Conservation (phyloP, 1,284 basidiomycete genomes). For the Phylloporus gajari region DNA sequence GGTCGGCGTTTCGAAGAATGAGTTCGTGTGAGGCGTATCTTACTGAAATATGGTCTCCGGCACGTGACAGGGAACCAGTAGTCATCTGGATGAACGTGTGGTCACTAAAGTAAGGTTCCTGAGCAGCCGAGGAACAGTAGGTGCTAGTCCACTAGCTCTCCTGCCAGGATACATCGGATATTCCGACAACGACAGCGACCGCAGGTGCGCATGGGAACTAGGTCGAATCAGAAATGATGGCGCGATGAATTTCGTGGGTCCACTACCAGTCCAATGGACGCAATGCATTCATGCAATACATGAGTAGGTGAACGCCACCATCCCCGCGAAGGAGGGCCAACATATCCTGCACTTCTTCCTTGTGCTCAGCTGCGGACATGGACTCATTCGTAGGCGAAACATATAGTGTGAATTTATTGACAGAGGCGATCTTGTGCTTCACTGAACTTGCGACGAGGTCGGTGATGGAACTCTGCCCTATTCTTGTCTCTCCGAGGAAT, state of each 20-base stretch:
- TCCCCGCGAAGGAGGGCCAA: constrained; percentile 25
- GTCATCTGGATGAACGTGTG: constrained; percentile 30
- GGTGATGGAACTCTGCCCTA: constrained; percentile 31
- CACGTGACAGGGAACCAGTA: constrained; percentile 6
- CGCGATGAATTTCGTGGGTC: constrained; percentile 22
- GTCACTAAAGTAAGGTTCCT: constrained; percentile 28
- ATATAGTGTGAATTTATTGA: constrained; percentile 22
- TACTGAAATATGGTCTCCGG: constrained; percentile 16
- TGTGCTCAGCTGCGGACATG: constrained; percentile 5
- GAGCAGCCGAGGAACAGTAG: constrained; percentile 11
- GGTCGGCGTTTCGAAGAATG: constrained; percentile 24
- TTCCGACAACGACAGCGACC: constrained; percentile 34
- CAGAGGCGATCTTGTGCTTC: constrained; percentile 5
- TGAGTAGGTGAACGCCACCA: constrained; percentile 32
- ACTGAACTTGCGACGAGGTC: constrained; percentile 26
- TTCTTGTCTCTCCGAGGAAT: constrained; percentile 36
- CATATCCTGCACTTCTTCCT: constrained; percentile 17
- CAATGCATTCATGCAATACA: constrained; percentile 34
- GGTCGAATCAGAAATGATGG: constrained; percentile 15
- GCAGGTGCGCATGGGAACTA: constrained; percentile 16
- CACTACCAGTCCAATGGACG: constrained; percentile 30
- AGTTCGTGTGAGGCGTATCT: constrained; percentile 26
- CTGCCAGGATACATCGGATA: constrained; percentile 19
- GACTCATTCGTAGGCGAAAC: constrained; percentile 15
- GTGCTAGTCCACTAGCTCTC: constrained; percentile 36